phyloP scores from a whole-genome alignment of 2,329 filamentous ascomycete genomes.

The Fusarium vanettenii region DNA sequence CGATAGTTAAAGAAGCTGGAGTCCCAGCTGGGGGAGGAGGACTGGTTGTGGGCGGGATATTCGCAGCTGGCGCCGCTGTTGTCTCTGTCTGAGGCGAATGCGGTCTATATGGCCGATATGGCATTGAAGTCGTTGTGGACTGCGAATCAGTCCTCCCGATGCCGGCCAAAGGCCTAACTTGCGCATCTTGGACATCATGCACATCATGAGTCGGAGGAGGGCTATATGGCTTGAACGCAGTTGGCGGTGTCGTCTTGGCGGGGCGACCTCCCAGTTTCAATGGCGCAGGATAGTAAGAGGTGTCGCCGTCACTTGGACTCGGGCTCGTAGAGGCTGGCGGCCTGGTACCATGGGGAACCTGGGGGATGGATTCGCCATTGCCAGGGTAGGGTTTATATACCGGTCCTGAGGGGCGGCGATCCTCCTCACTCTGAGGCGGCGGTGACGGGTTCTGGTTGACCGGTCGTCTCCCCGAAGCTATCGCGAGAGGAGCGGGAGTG shows the following conservation, averaged over 20 bases:
- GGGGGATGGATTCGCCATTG: conserved; percentile 11
- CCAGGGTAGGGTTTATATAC: conserved; percentile 33
- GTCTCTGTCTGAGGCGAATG: conserved; percentile 27
- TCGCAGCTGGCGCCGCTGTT: conserved; percentile 2
- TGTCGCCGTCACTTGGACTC: conserved; percentile 9
- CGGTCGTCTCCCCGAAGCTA: background rate
- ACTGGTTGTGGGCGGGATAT: conserved; percentile 9
- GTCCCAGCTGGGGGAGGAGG: conserved; percentile 15
- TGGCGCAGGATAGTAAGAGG: conserved; percentile 42
- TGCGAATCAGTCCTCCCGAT: conserved; percentile 33
- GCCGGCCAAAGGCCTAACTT: conserved; percentile 10
- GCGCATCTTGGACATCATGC: conserved; percentile 13
- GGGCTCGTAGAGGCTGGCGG: conserved; percentile 25
- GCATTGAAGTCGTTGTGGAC: conserved; percentile 32
- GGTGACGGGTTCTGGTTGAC: background rate
- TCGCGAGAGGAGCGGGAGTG: background rate
- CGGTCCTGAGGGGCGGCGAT: conserved; percentile 15
- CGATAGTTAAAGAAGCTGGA: background rate
- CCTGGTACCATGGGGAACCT: conserved; percentile 28
- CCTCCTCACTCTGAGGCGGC: conserved; percentile 1
- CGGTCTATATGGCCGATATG: conserved; percentile 48
- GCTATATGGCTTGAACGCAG: conserved; percentile 44
- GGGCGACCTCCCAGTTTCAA: conserved; percentile 42
- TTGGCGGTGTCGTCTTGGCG: conserved; percentile 31
- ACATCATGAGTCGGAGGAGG: conserved; percentile 36